phyloP scores from a whole-genome alignment of 768 basidiomycete genomes.

The Termitomyces titanicus region DNA sequence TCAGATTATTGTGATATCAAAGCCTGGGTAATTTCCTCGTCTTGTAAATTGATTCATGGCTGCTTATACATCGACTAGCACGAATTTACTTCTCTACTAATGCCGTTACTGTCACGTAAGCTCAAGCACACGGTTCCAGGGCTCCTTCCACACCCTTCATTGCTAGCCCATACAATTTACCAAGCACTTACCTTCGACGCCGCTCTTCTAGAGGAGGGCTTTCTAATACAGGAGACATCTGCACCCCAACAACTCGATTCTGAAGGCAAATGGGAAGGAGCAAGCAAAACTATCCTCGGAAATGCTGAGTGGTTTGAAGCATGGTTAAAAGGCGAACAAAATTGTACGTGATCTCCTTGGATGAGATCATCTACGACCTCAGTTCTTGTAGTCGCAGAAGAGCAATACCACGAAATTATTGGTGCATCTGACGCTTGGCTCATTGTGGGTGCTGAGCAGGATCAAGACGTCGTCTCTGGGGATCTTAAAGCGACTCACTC shows the following conservation, averaged over 20 bases:
- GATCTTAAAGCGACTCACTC: conserved; percentile 76
- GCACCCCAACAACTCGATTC: conserved; percentile 22
- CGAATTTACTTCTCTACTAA: conserved; percentile 77
- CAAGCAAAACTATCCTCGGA: conserved; percentile 79
- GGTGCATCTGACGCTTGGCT: conserved; percentile 82
- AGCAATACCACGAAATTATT: conserved; percentile 84
- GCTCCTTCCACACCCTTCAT: conserved; percentile 71
- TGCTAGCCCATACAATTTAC: conserved; percentile 94
- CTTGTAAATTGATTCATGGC: neutral
- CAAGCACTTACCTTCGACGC: conserved; percentile 89
- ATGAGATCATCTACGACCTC: neutral
- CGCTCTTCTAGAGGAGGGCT: conserved; percentile 70
- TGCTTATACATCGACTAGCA: conserved; percentile 40
- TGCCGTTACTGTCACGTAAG: conserved; percentile 76
- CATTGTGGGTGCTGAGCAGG: conserved; percentile 60
- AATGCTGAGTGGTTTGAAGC: conserved; percentile 85
- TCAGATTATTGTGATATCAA: conserved; percentile 62
- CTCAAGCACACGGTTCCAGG: conserved; percentile 69
- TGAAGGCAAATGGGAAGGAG: conserved; percentile 59
- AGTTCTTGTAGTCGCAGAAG: conserved; percentile 68
- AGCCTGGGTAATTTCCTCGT: conserved; percentile 60
- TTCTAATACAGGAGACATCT: conserved; percentile 53
- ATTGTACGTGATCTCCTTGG: conserved; percentile 59
- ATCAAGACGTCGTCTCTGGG: conserved; percentile 35
- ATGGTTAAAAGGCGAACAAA: conserved; percentile 88